phyloP scores from a whole-genome alignment of 306 rosid genomes.

The Adenanthera pavonina region DNA sequence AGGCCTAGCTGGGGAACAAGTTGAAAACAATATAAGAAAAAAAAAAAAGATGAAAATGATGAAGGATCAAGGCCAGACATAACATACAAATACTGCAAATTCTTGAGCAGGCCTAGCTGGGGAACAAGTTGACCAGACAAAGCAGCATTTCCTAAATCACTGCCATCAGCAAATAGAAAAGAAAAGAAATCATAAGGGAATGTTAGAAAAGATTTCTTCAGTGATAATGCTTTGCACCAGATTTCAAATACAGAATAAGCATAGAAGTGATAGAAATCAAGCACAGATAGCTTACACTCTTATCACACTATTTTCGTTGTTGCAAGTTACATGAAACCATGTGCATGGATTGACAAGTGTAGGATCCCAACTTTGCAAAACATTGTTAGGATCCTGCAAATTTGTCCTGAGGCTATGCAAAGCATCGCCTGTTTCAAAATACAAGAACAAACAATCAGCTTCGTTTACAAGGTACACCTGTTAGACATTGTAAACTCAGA shows the following conservation, averaged over 20 bases:
- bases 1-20: slow-evolving; percentile 97
- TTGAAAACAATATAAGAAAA: slow-evolving; percentile 16
- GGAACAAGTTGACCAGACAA: slow-evolving; percentile 96
- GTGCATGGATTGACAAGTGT: slow-evolving; percentile 98
- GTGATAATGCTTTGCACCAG: slow-evolving; percentile 10
- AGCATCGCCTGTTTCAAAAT: slow-evolving; percentile 83
- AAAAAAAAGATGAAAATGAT: slow-evolving; percentile 18
- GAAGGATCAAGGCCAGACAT: slow-evolving; percentile 33
- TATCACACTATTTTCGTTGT: slow-evolving; percentile 95
- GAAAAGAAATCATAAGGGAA: slow-evolving; percentile 36
- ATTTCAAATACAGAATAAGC: slow-evolving; percentile 10
- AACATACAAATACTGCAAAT: slow-evolving; percentile 94
- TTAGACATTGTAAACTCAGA: slow-evolving; percentile 13
- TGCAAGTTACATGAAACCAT: slow-evolving; percentile 99
- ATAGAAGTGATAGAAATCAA: slow-evolving; percentile 21
- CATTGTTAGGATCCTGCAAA: slow-evolving; percentile 92
- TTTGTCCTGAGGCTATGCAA: slow-evolving; percentile 88
- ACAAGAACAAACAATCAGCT: slow-evolving; percentile 40
- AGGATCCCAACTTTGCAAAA: slow-evolving; percentile 99
- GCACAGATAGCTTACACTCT: slow-evolving; percentile 77
- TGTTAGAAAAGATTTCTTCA: slow-evolving; percentile 33
- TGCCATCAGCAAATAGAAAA: slow-evolving; percentile 43
- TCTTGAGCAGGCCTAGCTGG: slow-evolving; percentile 94
- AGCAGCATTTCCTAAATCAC: slow-evolving; percentile 98
- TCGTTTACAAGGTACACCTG: background rate